Evolutionary conservation across 2,329 filamentous ascomycete genomes (phyloP).

Genomic region (Fusarium nelsonii): DNA sequence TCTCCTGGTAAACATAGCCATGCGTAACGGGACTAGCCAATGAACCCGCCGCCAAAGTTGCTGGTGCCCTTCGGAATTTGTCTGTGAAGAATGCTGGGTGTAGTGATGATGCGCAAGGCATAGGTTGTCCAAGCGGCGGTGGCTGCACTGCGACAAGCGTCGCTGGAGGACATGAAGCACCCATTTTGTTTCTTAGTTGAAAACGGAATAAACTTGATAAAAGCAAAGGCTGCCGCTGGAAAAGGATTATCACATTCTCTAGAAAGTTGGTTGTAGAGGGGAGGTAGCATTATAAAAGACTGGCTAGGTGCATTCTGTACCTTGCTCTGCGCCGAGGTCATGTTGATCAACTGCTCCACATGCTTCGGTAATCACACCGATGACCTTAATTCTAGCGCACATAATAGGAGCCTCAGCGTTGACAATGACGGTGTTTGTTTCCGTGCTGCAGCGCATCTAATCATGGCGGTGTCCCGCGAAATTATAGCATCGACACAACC

Average conservation of each 20-base stretch:
- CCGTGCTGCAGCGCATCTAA: neutral
- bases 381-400: constrained; percentile 13
- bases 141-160: constrained; percentile 25
- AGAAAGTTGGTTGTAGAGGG: constrained; percentile 2
- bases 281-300: constrained; percentile 4
- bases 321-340: constrained; percentile 30
- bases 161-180: constrained; percentile 30
- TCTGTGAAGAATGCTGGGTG: constrained; percentile 84
- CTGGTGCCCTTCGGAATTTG: constrained; percentile 68
- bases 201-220: neutral
- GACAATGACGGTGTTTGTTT: constrained; percentile 16
- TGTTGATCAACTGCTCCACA: constrained; percentile 35
- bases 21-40: constrained; percentile 65
- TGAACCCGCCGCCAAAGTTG: constrained; percentile 45
- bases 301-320: neutral
- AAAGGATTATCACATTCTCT: constrained; percentile 31
- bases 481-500: neutral
- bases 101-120: constrained; percentile 62
- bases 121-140: constrained; percentile 17
- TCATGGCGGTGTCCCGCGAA: no score
- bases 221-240: neutral
- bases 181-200: constrained; percentile 14
- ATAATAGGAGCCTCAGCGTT: constrained; percentile 13
- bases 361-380: constrained; percentile 41
- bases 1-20: constrained; percentile 71